Percentiles rank a stretch among this genome's conserved stretches.
Conservation (phyloP, 2,329 filamentous ascomycete species). For the Cladosporium sp. region DNA sequence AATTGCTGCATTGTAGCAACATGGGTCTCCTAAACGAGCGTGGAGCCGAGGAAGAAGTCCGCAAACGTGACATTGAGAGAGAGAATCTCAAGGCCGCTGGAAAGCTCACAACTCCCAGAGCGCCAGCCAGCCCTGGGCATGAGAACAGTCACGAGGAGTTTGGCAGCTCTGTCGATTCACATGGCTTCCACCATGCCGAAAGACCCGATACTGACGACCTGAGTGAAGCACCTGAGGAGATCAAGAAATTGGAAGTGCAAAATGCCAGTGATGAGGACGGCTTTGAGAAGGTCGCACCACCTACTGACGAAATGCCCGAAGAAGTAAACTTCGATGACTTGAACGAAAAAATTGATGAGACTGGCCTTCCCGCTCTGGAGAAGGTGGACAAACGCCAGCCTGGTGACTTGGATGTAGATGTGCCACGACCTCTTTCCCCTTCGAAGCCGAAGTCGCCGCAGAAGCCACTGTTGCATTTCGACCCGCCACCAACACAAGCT, state of each 20-base stretch:
- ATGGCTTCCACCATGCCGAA: conserved; percentile 49
- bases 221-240: conserved; percentile 57
- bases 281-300: conserved; percentile 80
- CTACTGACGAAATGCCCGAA: conserved; percentile 55
- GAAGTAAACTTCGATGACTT: conserved; percentile 70
- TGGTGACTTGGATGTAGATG: conserved; percentile 18
- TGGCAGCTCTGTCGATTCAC: conserved; percentile 49
- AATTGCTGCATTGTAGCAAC: conserved; percentile 94
- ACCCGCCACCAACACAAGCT: conserved; percentile 29
- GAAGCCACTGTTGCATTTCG: conserved; percentile 21
- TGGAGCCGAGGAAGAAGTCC: conserved; percentile 83
- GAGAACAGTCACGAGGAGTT: conserved; percentile 43
- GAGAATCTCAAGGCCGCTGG: conserved; percentile 75
- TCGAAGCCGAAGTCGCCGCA: conserved; percentile 22
- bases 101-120: conserved; percentile 57
- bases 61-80: conserved; percentile 72
- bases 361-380: conserved; percentile 23
- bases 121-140: conserved; percentile 54
- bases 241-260: conserved; percentile 69
- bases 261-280: conserved; percentile 85
- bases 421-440: conserved; percentile 29
- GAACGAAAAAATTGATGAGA: conserved; percentile 48
- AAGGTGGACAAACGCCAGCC: conserved; percentile 25
- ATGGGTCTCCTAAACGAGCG: conserved; percentile 93
- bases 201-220: conserved; percentile 39